Percentiles rank a stretch among this genome's conserved stretches.
Conservation (phyloP, 2,329 filamentous ascomycete species). For the Exophiala aquamarina region DNA sequence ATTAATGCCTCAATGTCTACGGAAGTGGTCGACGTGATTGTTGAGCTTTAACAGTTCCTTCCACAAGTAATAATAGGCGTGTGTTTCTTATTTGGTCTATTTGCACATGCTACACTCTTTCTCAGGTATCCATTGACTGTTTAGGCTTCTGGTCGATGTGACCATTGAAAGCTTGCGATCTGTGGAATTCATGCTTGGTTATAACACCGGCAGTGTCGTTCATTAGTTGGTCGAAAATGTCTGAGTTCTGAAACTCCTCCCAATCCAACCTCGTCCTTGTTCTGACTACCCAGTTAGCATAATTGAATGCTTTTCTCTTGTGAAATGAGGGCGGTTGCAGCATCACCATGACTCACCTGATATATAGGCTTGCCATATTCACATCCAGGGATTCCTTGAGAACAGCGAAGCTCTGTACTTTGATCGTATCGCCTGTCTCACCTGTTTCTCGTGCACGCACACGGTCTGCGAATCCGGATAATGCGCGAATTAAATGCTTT, state of each 20-base stretch:
- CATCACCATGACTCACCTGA: conserved; percentile 1
- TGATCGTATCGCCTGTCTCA: background rate
- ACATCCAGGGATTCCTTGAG: conserved; percentile 6
- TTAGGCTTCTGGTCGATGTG: conserved; percentile 3
- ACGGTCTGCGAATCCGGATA: background rate
- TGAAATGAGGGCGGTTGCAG: too few species aligned
- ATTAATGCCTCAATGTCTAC: too few species aligned
- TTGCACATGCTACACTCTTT: background rate
- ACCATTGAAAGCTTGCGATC: conserved; percentile 4
- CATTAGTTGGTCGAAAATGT: background rate
- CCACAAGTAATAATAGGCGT: too few species aligned
- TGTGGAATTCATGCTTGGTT: background rate
- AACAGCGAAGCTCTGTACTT: conserved; percentile 8
- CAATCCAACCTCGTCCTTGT: background rate
- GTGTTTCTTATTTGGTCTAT: too few species aligned
- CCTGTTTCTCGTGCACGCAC: background rate
- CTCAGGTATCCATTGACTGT: background rate
- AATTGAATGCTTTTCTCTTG: too few species aligned
- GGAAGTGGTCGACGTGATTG: too few species aligned
- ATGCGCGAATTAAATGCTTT: conserved; percentile 6
- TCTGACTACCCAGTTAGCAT: background rate
- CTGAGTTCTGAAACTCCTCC: background rate
- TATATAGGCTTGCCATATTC: conserved; percentile 9
- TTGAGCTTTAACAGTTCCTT: too few species aligned
- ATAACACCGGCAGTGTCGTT: background rate